A percentile compares a stretch with the other conserved stretches of the same genome.
Conservation (phyloP, 1,139 yeast genomes). For the Hemisphaericaspora xylofermentans region DNA sequence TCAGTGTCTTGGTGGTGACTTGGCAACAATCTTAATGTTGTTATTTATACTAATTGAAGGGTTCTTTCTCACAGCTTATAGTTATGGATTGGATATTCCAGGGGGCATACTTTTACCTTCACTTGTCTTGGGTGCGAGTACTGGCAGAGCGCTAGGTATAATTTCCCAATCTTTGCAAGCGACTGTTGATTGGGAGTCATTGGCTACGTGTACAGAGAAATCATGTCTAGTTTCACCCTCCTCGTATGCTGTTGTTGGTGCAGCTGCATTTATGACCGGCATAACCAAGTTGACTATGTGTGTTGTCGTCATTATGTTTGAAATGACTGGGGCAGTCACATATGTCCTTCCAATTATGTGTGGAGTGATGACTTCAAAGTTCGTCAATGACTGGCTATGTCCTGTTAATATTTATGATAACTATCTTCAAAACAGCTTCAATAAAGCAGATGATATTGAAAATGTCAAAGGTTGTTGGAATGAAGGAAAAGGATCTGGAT, state of each 20-base stretch:
- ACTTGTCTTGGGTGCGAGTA: conserved; percentile 65
- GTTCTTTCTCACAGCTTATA: conserved; percentile 55
- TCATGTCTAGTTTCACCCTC: conserved; percentile 58
- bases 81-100: conserved; percentile 67
- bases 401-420: conserved; percentile 51
- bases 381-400: conserved; percentile 48
- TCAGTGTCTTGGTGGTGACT: conserved; percentile 35
- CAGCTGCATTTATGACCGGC: conserved; percentile 58
- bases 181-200: conserved; percentile 36
- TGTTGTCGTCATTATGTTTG: conserved; percentile 57
- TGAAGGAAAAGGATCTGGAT: conserved; percentile 43
- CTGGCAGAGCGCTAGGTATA: conserved; percentile 69
- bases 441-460: conserved; percentile 11
- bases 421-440: conserved; percentile 36
- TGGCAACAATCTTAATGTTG: conserved; percentile 35
- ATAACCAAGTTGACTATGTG: conserved; percentile 56
- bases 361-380: conserved; percentile 53
- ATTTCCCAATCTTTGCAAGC: conserved; percentile 52
- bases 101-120: conserved; percentile 79
- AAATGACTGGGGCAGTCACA: conserved; percentile 58
- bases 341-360: conserved; percentile 62
- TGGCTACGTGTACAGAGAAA: conserved; percentile 50
- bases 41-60: conserved; percentile 52
- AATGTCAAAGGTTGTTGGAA: conserved; percentile 18
- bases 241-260: conserved; percentile 61